A percentile compares a stretch with the other conserved stretches of the same genome.
Conservation (phyloP, 1,284 basidiomycete species). For the Phylloboletellus chloephorus region DNA sequence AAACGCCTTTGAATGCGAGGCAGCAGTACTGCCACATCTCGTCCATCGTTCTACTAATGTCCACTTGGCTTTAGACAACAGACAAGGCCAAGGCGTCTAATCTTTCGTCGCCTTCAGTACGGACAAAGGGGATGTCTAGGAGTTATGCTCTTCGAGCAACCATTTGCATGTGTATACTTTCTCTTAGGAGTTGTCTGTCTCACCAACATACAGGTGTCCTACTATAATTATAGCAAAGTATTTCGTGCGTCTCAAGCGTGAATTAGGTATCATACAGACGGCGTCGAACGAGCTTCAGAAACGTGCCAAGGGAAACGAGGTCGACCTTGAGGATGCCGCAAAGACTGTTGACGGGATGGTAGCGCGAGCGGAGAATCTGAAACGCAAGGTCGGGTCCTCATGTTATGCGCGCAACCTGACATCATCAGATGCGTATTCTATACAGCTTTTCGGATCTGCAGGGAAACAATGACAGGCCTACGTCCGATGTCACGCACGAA, state of each 20-base stretch:
- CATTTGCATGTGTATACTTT: conserved; percentile 74
- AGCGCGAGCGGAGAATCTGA: conserved; percentile 65
- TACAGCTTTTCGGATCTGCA: conserved; percentile 68
- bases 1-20: too few species aligned
- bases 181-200: conserved; percentile 7
- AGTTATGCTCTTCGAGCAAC: conserved; percentile 82
- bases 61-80: conserved; percentile 8
- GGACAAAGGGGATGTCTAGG: conserved; percentile 67
- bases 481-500: conserved; percentile 66
- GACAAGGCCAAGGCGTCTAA: conserved; percentile 9
- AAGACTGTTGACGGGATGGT: conserved; percentile 73
- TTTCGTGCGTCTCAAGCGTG: conserved; percentile 76
- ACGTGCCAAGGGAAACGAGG: conserved; percentile 36
- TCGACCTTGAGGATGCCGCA: conserved; percentile 48
- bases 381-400: conserved; percentile 62
- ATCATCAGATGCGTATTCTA: conserved; percentile 15
- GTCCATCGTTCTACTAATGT: too few species aligned
- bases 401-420: conserved; percentile 11
- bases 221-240: conserved; percentile 80
- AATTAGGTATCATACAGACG: conserved; percentile 57
- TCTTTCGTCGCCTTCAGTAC: conserved; percentile 33
- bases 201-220: conserved; percentile 60
- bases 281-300: conserved; percentile 51
- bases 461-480: conserved; percentile 57
- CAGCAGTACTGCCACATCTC: too few species aligned